Evolutionary conservation across 2,329 filamentous ascomycete genomes (phyloP).

Genomic region (Harringtonia lauricola): DNA sequence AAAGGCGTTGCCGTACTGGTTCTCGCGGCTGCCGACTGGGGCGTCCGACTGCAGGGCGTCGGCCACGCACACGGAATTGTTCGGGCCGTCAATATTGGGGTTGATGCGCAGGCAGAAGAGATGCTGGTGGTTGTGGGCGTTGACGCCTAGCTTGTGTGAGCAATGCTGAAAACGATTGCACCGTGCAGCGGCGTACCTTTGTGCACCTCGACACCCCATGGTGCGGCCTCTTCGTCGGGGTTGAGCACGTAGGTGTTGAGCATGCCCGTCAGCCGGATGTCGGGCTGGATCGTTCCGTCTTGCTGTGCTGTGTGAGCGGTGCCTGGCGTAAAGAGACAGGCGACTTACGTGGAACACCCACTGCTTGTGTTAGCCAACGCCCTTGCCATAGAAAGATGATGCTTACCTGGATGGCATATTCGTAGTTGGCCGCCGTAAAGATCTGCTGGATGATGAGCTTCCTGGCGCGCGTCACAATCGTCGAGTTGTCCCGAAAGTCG

Average conservation of each 20-base stretch:
- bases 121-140: constrained; percentile 94
- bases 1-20: constrained; percentile 85
- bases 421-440: constrained; percentile 93
- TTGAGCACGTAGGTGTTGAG: constrained; percentile 83
- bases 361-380: constrained; percentile 12
- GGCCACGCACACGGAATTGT: constrained; percentile 68
- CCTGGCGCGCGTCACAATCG: constrained; percentile 73
- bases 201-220: constrained; percentile 88
- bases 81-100: constrained; percentile 77
- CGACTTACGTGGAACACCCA: constrained; percentile 20
- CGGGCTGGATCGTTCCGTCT: constrained; percentile 83
- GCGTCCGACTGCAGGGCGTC: constrained; percentile 63
- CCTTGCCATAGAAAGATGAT: too few species aligned
- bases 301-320: too few species aligned
- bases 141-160: constrained; percentile 41
- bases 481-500: constrained; percentile 83
- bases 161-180: too few species aligned
- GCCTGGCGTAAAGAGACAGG: too few species aligned
- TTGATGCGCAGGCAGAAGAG: constrained; percentile 64
- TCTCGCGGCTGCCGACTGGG: constrained; percentile 69
- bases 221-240: constrained; percentile 67
- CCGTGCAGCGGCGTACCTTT: constrained; percentile 29
- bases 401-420: constrained; percentile 40
- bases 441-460: constrained; percentile 85
- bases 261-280: constrained; percentile 86